A percentile compares a stretch with the other conserved stretches of the same genome.
Conservation (phyloP, 2,329 filamentous ascomycete genomes). For the Epichloe bromicola region DNA sequence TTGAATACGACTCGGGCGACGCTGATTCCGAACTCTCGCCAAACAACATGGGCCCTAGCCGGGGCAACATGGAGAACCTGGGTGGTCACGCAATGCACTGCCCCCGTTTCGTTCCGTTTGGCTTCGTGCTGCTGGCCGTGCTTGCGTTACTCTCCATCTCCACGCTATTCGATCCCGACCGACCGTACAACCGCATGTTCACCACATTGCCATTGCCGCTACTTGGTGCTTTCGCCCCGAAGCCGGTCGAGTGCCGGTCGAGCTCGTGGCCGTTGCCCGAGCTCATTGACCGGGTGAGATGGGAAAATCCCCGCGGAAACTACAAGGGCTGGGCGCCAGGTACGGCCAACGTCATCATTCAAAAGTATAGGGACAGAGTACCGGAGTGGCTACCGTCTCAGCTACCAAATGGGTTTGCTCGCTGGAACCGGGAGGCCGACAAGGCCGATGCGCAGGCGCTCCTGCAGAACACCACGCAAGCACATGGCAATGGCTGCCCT, state of each 20-base stretch:
- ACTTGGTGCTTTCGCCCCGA: conserved; percentile 15
- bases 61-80: background rate
- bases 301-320: conserved; percentile 15
- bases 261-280: conserved; percentile 20
- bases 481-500: background rate
- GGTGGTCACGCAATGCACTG: conserved; percentile 8
- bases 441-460: background rate
- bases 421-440: conserved; percentile 17
- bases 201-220: conserved; percentile 19
- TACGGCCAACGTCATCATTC: conserved; percentile 11
- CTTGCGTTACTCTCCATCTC: conserved; percentile 12
- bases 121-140: conserved; percentile 9
- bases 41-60: background rate
- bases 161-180: conserved; percentile 15
- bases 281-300: conserved; percentile 13
- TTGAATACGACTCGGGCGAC: conserved; percentile 6
- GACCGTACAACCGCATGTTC: conserved; percentile 20
- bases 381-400: conserved; percentile 17
- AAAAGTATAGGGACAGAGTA: conserved; percentile 13
- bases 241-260: conserved; percentile 14
- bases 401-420: conserved; percentile 16
- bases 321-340: conserved; percentile 23
- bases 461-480: background rate
- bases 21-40: background rate
- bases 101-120: conserved; percentile 6